Base-by-base conservation (phyloP, 2,329 filamentous ascomycete genomes). In the Ceratocystis cacaofunesta region DNA sequence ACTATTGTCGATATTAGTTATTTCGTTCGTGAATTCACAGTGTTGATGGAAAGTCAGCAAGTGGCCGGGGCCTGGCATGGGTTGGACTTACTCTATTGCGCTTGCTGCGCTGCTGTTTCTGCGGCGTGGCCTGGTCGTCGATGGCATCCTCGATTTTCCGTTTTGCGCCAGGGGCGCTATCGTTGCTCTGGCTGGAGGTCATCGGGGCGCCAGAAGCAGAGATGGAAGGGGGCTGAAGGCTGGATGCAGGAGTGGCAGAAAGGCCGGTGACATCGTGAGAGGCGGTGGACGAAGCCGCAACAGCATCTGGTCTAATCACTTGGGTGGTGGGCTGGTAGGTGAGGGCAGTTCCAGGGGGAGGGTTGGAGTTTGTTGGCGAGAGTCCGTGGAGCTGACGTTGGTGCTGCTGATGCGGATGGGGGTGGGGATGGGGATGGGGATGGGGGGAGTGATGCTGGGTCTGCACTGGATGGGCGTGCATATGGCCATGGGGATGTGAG, bases 101-200 rank as follows among this genome's bases (percentile, higher is more conserved):
- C 72, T 85, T 85, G 72, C 80, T 84, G 69, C 82, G 75, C 73
- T 82, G 82, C 74, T 81, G 79, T 72, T 79, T 82, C 19, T 73
- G 70, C 15, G 69, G 67, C 19, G 68, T 69, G 15, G 69, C 70
- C 0, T 74, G 77, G 48, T 79, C 79, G 46, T 78, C 77, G 8
- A 76, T 72, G 17, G 74, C 74, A 72, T 76, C 68, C n/a, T 67
- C 65, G 3, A 66, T 57, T 63, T 74, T 75, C 44, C 75, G 72
- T 71, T 77, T 77, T 36, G 68, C 62, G 52, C 69, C 36, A 44
- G 52, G 43, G 43, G 61, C 55, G 44, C 36, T 48, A 52, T 63
- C 61, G 57, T 17, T 43, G 25, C 52, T 57, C 4, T 32, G 52
- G 43, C 61, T n/a, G 28, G 48, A 22, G 28, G 41, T 25, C 36